Base-by-base conservation (phyloP, 2,329 filamentous ascomycete species). In the Alternaria infectoria region DNA sequence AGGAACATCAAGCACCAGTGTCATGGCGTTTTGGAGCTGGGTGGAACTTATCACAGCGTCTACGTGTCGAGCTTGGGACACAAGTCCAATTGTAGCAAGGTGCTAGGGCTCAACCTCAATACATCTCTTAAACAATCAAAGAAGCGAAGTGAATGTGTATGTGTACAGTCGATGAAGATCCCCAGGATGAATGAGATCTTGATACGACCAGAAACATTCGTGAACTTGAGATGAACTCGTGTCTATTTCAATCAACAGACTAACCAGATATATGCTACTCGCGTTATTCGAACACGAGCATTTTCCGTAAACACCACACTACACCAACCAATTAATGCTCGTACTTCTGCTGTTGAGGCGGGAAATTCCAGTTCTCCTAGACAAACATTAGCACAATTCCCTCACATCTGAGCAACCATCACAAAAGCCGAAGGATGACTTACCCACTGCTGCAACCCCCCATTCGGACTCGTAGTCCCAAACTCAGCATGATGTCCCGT, bases 371-470 rank as follows among this genome's bases (percentile, higher is more conserved):
- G 45, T 67, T 75, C 45, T 75, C 74, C 74, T 76, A 47, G 13
- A 58, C 21, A 11, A 4, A 26, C 8, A 23, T 64, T 47, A 63
- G 50, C 43, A 49, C 10, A 36, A 46, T 5, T 46, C 13, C 15
- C 21, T 12, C 7, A 23, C 9, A 23, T 15, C 9, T n/a, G 26
- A 26, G 2, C 13, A 36, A 13, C 13, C n/a, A 57, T 17, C 23
- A 4, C 11, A 15, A 59, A 45, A 19, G 5, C 30, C 2, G 8
- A 47, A 54, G 15, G 28, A 26, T 13, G 26, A 72, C 76, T 60
- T 60, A 78, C 77, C 77, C 77, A 79, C 43, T 75, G 71, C 62
- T 74, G 70, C 59, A 77, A 45, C 11, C 68, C 70, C 28, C 69
- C 70, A 63, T 69, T 71, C 59, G 75, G 69, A 66, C 73, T 74